Evolutionary conservation across 768 basidiomycete species (phyloP), one percentile per base, ranked within the genome.

Genomic region (Gymnopilus junonius): DNA sequence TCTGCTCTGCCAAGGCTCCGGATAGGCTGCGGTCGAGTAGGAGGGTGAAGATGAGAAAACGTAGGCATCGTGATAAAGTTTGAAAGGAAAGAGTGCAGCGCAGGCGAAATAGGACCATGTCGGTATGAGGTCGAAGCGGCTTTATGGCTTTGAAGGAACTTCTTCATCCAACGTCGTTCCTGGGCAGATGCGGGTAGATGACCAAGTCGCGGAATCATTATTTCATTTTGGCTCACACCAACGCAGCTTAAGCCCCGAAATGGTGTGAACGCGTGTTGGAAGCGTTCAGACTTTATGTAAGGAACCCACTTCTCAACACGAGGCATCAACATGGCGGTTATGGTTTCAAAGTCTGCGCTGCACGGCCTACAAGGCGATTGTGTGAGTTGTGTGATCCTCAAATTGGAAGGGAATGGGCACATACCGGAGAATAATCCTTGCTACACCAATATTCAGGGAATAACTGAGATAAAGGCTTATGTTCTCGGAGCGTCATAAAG

Each of bases 1-100:
- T 79, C 58, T 67, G 69, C 48, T 65, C 45, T 8, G 67, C 63
- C 11, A 21, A 43, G 25, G 27, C 58, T 17, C 34, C 34, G 15
- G 48, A 51, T 51, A 51, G 6, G 17, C 27, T 29, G 32, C 23
- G 37, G 48, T 50, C 29, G 23, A 50, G 17, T 27, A 61, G 54
- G 48, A 55, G 25, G 62, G 35, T 23, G 29, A 54, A 15, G 57
- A 63, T 35, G 57, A 15, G 29, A 43, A 59, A 27, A 58, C 20
- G 39, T 34, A 59, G 61, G 17, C 48, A 51, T 51, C 27, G 48
- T 20, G 48, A 31, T 51, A 32, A 51, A 15, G 17, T 3, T 15
- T n/a, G 48, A 51, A 15, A 8, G 31, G 6, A 51, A 17, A 20
- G 31, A 51, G 27, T 27, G 29, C 27, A n/a, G 7, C 48, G 27